Percentiles rank a stretch among this genome's conserved stretches.
These are phyloP conservation scores for Mycosarcoma maydis DNA, from an alignment of 1,284 basidiomycete genomes.

Conservation along the genomic window DNA sequence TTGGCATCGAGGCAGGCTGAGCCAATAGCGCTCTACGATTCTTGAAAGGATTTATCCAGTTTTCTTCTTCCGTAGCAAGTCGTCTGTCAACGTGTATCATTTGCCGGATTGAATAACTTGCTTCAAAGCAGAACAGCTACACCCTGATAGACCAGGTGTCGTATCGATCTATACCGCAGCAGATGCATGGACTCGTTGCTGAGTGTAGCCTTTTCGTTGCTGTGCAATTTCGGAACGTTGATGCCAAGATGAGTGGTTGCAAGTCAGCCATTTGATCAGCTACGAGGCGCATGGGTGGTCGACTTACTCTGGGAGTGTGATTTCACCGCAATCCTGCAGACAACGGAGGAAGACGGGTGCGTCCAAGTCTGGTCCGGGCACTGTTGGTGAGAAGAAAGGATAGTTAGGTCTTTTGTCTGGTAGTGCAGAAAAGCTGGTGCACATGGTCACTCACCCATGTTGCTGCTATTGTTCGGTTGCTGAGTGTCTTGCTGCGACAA, in stretches of 20 bases:
- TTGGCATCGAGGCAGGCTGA: too few relatives aligned
- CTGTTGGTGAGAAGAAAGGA: too few relatives aligned
- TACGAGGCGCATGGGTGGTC: too few relatives aligned
- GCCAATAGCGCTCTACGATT: too few relatives aligned
- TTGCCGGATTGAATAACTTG: too few relatives aligned
- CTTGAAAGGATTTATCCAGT: slow-evolving; percentile 4
- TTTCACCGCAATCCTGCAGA: slow-evolving; percentile 52
- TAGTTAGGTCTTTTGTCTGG: too few relatives aligned
- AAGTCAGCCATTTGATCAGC: background rate
- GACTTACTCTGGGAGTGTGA: slow-evolving; percentile 54
- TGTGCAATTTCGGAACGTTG: too few relatives aligned
- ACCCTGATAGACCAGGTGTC: slow-evolving; percentile 49
- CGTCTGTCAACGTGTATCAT: too few relatives aligned
- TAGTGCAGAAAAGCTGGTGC: too few relatives aligned
- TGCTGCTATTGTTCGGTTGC: slow-evolving; percentile 15
- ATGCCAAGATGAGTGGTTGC: background rate
- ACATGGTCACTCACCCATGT: slow-evolving; percentile 49
- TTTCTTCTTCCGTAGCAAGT: too few relatives aligned
- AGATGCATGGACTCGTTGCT: slow-evolving; percentile 53
- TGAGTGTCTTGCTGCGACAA: slow-evolving; percentile 16
- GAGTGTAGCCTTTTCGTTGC: slow-evolving; percentile 49
- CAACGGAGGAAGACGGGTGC: slow-evolving; percentile 63
- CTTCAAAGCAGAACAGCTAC: slow-evolving; percentile 50
- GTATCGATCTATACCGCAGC: slow-evolving; percentile 55
- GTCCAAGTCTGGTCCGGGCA: slow-evolving; percentile 52